A percentile compares a stretch with the other conserved stretches of the same genome.
Conservation (phyloP, 2,329 filamentous ascomycete genomes). For the Claviceps paspali region DNA sequence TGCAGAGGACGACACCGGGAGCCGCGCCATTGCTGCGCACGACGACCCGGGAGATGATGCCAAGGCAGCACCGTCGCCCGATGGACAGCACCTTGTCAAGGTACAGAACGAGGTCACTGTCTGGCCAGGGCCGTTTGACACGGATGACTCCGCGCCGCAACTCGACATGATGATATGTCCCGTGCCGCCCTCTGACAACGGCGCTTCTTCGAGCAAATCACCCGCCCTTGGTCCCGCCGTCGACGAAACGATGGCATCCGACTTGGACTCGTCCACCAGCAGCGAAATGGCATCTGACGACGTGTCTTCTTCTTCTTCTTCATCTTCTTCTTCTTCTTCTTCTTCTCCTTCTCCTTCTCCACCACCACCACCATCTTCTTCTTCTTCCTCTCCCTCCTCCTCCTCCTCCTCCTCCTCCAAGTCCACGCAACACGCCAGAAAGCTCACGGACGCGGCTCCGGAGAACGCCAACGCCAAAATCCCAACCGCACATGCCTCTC, state of each 20-base stretch:
- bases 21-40: neutral
- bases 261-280: neutral
- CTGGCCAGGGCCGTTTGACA: neutral
- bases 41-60: neutral
- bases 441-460: neutral
- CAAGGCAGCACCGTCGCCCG: neutral
- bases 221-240: neutral
- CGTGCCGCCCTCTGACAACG: neutral
- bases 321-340: no score
- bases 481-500: neutral
- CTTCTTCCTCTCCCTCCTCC: no score
- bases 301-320: no score
- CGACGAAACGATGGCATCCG: neutral
- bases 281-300: neutral
- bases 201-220: neutral
- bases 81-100: neutral
- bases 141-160: neutral
- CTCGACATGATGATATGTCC: conserved; percentile 2
- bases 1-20: conserved; percentile 12
- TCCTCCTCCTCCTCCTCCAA: no score
- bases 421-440: neutral
- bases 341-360: no score
- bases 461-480: neutral
- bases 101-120: neutral
- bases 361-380: no score